Conservation (phyloP, 139 green algal genomes). For the Tetratostichococcus sp. region DNA sequence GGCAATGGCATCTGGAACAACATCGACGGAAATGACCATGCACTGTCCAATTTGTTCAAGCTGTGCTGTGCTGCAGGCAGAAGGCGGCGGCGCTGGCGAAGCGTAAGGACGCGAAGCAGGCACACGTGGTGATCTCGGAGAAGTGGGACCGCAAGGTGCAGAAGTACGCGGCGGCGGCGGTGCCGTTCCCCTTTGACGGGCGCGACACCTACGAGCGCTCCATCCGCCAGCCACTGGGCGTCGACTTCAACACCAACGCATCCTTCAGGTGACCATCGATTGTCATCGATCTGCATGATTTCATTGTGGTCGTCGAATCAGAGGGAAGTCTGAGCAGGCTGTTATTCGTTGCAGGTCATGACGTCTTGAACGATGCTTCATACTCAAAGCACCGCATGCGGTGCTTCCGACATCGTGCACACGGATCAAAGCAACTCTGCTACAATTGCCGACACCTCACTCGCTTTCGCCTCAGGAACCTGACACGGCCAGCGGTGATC, state of each 20-base stretch:
- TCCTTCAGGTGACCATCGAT: constrained; percentile 29
- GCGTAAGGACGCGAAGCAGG: constrained; percentile 72
- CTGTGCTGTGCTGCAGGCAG: constrained; percentile 26
- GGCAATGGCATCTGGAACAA: constrained; percentile 17
- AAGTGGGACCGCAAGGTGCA: constrained; percentile 83
- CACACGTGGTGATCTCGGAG: constrained; percentile 84
- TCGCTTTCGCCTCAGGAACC: constrained; percentile 58
- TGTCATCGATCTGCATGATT: too few species aligned
- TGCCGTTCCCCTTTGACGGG: constrained; percentile 76
- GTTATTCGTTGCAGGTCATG: too few species aligned
- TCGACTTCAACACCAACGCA: constrained; percentile 84
- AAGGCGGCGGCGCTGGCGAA: constrained; percentile 43
- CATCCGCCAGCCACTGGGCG: constrained; percentile 78
- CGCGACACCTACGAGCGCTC: constrained; percentile 61
- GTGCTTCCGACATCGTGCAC: too few species aligned
- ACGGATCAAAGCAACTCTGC: too few species aligned
- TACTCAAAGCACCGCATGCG: too few species aligned
- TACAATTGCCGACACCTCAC: too few species aligned
- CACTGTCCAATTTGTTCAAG: too few species aligned
- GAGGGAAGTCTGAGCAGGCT: too few species aligned
- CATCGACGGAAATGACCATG: too few species aligned
- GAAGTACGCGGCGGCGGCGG: constrained; percentile 57
- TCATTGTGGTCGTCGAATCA: too few species aligned
- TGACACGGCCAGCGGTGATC: constrained; percentile 77
- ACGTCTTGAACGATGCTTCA: too few species aligned